Conservation (phyloP, 2,329 filamentous ascomycete genomes). For the Phaeophleospora eucalypticola region DNA sequence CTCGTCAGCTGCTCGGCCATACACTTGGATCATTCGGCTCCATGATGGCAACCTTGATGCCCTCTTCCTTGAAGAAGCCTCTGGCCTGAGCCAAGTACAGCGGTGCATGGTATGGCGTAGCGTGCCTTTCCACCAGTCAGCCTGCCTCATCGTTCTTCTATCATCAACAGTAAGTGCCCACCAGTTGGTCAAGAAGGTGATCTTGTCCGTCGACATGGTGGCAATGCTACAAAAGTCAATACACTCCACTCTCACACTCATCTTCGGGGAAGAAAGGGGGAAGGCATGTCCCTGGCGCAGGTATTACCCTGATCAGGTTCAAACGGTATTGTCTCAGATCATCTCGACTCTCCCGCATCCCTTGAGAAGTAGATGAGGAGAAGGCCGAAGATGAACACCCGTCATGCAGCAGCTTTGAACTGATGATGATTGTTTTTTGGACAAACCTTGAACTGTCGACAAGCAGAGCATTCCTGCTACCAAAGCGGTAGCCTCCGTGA, state of each 20-base stretch:
- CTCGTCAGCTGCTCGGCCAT: constrained; percentile 24
- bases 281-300: constrained; percentile 81
- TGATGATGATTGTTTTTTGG: constrained; percentile 9
- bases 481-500: constrained; percentile 8
- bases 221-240: constrained; percentile 50
- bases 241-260: constrained; percentile 29
- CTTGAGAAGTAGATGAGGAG: constrained; percentile 12
- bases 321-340: constrained; percentile 73
- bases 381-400: constrained; percentile 32
- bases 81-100: constrained; percentile 73
- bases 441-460: constrained; percentile 19
- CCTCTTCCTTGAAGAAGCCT: constrained; percentile 70
- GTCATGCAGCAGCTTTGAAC: constrained; percentile 34
- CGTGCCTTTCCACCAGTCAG: constrained; percentile 56
- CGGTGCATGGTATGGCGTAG: constrained; percentile 75
- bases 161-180: constrained; percentile 39
- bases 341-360: constrained; percentile 21
- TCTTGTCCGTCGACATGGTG: constrained; percentile 78
- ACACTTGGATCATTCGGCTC: constrained; percentile 75
- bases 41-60: constrained; percentile 70
- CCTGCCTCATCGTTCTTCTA: background rate
- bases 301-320: constrained; percentile 86
- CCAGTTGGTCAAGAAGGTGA: constrained; percentile 82
- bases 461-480: constrained; percentile 8
- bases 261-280: constrained; percentile 45